A percentile compares a stretch with the other conserved stretches of the same genome.
Conservation (phyloP, 305 asterid genomes). For the Fraxinus platypoda region DNA sequence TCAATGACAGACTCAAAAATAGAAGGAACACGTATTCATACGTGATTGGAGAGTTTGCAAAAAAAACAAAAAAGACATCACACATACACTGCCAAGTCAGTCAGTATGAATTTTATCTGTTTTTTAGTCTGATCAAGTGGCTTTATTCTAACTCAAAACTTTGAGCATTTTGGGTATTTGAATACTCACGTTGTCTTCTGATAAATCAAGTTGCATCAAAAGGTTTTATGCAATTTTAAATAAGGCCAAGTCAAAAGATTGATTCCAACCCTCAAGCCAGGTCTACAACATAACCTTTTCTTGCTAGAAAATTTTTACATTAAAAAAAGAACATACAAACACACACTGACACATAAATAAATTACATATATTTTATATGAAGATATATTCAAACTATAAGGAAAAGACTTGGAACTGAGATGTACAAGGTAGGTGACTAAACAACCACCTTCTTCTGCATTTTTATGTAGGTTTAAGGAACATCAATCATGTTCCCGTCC, state of each 20-base stretch:
- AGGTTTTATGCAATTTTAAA: background rate
- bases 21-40: too few species aligned
- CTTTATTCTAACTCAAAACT: background rate
- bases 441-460: slow-evolving; percentile 29
- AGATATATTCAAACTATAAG: background rate
- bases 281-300: background rate
- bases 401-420: slow-evolving; percentile 20
- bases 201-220: background rate
- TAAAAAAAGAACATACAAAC: background rate
- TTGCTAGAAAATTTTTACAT: background rate
- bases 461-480: slow-evolving; percentile 21
- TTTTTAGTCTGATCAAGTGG: too few species aligned
- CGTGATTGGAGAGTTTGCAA: too few species aligned
- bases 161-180: background rate
- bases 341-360: background rate
- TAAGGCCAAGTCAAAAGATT: slow-evolving; percentile 17
- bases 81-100: too few species aligned
- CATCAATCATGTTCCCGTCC: slow-evolving; percentile 28
- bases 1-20: too few species aligned
- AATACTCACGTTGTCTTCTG: background rate
- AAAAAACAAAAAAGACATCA: too few species aligned
- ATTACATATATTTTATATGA: too few species aligned
- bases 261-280: slow-evolving; percentile 15
- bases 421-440: slow-evolving; percentile 36
- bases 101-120: too few species aligned